Conservation (phyloP, 257 asterid genomes). For the Primulina eburnea region DNA sequence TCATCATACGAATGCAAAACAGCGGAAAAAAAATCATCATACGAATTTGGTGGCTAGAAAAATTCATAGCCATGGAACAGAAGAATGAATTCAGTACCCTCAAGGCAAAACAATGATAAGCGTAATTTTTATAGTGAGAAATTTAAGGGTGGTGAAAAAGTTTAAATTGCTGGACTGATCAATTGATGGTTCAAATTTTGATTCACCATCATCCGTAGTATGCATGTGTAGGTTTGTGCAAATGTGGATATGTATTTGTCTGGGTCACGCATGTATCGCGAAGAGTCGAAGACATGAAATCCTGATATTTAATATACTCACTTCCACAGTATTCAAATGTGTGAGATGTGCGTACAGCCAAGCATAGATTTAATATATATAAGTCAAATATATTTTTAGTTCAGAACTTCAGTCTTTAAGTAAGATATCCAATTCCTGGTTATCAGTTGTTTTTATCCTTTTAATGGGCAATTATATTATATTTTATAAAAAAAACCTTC, state of each 20-base stretch:
- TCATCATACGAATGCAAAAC: background rate
- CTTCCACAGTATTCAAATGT: background rate
- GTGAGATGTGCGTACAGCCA: background rate
- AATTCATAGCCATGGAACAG: background rate
- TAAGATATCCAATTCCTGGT: background rate
- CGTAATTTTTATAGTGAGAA: no score
- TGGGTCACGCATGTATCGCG: background rate
- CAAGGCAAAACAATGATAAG: background rate
- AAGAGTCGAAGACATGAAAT: background rate
- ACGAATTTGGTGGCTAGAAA: background rate
- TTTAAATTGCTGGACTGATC: background rate
- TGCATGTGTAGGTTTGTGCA: background rate
- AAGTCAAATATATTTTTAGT: no score
- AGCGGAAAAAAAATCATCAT: background rate
- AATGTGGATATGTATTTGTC: background rate
- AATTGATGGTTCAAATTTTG: background rate
- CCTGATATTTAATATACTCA: background rate
- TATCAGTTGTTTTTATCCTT: background rate
- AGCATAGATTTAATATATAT: no score
- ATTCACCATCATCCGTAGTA: background rate
- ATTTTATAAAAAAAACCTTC: background rate
- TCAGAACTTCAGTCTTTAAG: background rate
- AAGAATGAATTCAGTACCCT: background rate
- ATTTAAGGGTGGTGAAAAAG: background rate
- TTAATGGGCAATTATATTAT: background rate